Evolutionary conservation across 192 early-diverging fungal genomes (phyloP), one percentile per base, ranked within the genome.

Genomic region (Radiomyces spectabilis): DNA sequence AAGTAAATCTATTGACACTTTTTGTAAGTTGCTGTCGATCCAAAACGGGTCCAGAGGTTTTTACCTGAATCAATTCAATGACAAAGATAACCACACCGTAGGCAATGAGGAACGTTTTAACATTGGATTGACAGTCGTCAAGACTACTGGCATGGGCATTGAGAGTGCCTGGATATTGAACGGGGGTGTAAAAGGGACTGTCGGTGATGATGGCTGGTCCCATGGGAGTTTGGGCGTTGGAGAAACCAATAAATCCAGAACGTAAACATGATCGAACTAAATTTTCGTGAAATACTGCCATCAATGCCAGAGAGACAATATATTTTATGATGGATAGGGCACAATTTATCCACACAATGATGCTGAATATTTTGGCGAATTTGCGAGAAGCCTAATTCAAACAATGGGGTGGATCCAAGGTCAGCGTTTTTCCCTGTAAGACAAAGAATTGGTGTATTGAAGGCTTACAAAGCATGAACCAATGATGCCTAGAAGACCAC

Each of bases 1-100:
- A 66, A 66, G 37, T 66, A 66, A 26, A 66, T 27, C 57, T 63
- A 49, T 5, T 34, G 16, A 39, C 24, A 54, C n/a, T n/a, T n/a
- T n/a, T n/a, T n/a, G n/a, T n/a, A n/a, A n/a, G n/a, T n/a, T n/a
- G n/a, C n/a, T n/a, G n/a, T n/a, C n/a, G 22, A 54, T 42, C 12
- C 12, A 54, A 33, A 40, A 54, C 22, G 30, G 12, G 34, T 41
- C 30, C 27, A 26, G 16, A 51, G 27, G 32, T 42, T 22, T 16
- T 56, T 54, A 68, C 66, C 59, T 68, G 66, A 22, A 68, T 25
- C 12, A 68, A 15, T 46, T 68, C 48, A 18, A 68, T 31, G 10
- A 61, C 37, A 25, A 57, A 56, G 1, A 56, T 34, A 18, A 62
- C 37, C 10, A 56, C 48, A 31, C 66, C 59, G 57, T 43, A 61